Evolutionary conservation across 768 basidiomycete species (phyloP), one percentile per base, ranked within the genome.

Genomic region (Boletus vermiculosoides): DNA sequence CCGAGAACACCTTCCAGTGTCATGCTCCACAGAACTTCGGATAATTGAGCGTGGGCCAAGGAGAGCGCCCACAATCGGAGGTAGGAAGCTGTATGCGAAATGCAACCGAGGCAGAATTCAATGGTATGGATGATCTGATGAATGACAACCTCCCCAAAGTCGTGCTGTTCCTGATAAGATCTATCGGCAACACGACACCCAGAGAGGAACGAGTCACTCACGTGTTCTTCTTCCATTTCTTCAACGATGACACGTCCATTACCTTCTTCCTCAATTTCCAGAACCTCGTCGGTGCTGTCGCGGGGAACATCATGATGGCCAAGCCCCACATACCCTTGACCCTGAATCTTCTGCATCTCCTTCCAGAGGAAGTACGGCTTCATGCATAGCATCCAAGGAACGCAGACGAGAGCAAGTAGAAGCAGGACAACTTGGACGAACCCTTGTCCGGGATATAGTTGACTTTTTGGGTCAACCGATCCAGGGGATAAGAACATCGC

Each of bases 41-140:
- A 96, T 18, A 99, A 79, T 74, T 98, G 97, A 20, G 97, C 94
- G 75, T 99, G 97, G 12, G 97, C 97, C 50, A 99, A 83, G 25
- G 97, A 99, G 8, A 99, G 83, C 20, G 97, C 97, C 96, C 96
- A 98, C 39, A 99, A 80, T 70, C 96, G 90, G 47, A 94, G 83
- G 73, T 92, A 92, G 16, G 90, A 93, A 13, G 92, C 92, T 1
- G 96, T 98, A 73, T 98, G 96, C 61, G 96, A 98, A 67, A 98
- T 98, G 73, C 96, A 98, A 8, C 96, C 97, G 34, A 99, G 85
- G 71, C 97, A 99, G 76, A 98, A 99, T 76, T 99, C 97, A 74
- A 99, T 98, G 25, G 94, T 96, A 74, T 98, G 97, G 67, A 99
- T 99, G 59, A 97, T 80, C 73, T 99, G 97, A 74, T 99, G 96